phyloP scores from a whole-genome alignment of 2,329 filamentous ascomycete species.

The Alternaria viburni region DNA sequence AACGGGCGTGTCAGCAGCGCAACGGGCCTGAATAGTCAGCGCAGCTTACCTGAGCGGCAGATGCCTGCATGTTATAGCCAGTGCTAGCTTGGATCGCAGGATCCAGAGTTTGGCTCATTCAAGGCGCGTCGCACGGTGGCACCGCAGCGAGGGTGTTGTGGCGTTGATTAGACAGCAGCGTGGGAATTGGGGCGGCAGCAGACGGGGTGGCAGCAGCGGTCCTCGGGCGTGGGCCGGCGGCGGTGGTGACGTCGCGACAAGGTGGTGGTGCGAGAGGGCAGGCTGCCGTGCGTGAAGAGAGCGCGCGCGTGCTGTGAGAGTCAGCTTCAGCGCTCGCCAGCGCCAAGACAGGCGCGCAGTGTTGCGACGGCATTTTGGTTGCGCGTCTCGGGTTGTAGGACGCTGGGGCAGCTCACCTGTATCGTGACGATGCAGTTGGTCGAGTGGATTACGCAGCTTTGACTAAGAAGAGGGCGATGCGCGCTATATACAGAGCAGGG shows the following conservation, averaged over 20 bases:
- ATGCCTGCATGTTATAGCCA: slow-evolving; percentile 46
- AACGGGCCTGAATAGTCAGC: slow-evolving; percentile 21
- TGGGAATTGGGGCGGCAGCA: slow-evolving; percentile 1
- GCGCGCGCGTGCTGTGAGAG: slow-evolving; percentile 5
- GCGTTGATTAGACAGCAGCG: slow-evolving; percentile 14
- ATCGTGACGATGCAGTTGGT: slow-evolving; percentile 24
- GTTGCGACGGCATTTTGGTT: slow-evolving; percentile 14
- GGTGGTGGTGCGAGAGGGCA: slow-evolving; percentile 2
- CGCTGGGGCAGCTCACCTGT: slow-evolving; percentile 26
- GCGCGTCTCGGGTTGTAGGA: slow-evolving; percentile 9
- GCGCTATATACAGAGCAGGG: slow-evolving; percentile 17
- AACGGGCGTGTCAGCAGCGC: slow-evolving; percentile 34
- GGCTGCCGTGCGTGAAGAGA: slow-evolving; percentile 9
- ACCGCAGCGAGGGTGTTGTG: slow-evolving; percentile 5
- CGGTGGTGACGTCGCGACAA: slow-evolving; percentile 17
- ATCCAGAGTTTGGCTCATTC: slow-evolving; percentile 40
- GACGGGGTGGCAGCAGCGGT: not conserved
- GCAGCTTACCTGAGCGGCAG: slow-evolving; percentile 62
- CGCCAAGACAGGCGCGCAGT: slow-evolving; percentile 14
- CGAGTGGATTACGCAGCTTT: slow-evolving; percentile 28
- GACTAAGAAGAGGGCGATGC: slow-evolving; percentile 23
- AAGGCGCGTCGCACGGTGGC: slow-evolving; percentile 6
- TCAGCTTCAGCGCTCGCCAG: slow-evolving; percentile 14
- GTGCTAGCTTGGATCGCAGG: slow-evolving; percentile 42
- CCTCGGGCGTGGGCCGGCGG: not conserved